Evolutionary conservation across 208 protist species (phyloP), one percentile per base, ranked within the genome.

Genomic region (Entamoeba moshkovskii): DNA sequence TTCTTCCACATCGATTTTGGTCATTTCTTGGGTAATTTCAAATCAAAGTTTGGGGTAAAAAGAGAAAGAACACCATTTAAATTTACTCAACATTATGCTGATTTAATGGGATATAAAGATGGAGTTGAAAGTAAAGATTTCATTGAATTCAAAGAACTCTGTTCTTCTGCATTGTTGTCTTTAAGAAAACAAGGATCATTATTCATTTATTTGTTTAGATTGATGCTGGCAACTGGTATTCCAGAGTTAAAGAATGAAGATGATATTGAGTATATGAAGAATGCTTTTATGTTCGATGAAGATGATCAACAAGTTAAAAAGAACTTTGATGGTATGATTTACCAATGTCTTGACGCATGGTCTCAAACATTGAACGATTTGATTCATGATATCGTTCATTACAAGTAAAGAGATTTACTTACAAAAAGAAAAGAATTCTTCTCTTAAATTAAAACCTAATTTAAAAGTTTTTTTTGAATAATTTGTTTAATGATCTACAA

Each of bases 1-100:
- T 94, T 98, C 15, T 98, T 98, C 93, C 97, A 97, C 92, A 99
- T 98, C 94, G 97, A 99, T 96, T 99, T 99, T 96, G 98, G 98
- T 44, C 98, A 99, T 95, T 98, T 99, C 94, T 94, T 99, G 5
- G 98, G 98, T 25, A 98, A 99, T 94, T 98, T 98, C 95, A 99
- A 99, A 95, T 97, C 95, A 0, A 98, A 98, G 94, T 97, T 98
- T 66, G 97, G 97, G 46, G 96, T 98, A 91, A 98, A 98, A 94
- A 95, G 98, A 45, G 98, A 99, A 95, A 97, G 96, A 22, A 96
- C 97, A 8, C 97, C 98, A 29, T 98, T 98, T 92, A 96, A 98
- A 45, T 96, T 98, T 45, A 98, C 96, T 5, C 96, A 96, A 25
- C 97, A 96, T n/a, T 96, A 97, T 45, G 96, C 94, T 33, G 98